Evolutionary conservation across 306 rosid genomes (phyloP), one percentile per base, ranked within the genome.

Genomic region (Erythrophleum fordii): DNA sequence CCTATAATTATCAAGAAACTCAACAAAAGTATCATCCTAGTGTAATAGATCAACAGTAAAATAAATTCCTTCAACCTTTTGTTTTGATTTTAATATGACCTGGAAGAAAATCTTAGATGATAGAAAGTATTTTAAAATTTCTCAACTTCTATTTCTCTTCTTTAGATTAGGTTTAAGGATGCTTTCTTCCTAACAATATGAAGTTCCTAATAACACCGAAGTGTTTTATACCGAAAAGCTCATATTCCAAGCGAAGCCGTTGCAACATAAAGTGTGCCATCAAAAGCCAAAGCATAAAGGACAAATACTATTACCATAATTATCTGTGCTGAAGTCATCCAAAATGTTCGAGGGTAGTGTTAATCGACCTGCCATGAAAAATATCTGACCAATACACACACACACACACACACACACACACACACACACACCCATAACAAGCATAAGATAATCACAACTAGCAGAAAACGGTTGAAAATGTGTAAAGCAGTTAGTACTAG

Each of bases 241-340:
- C 95, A 53, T 49, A 73, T 41, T 31, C 77, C 77, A 35, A 73
- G 49, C 65, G 53, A 73, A 25, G 92, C 97, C 5, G 98, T 95
- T 77, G 98, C 89, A 71, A 75, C 86, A 70, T 88, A 92, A 34
- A 92, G 93, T 44, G 90, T 85, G 58, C 91, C 85, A 49, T 60
- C 44, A 60, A 87, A 81, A 65, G 80, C 86, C 22, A 88, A 89
- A 10, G 93, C 97, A 79, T 83, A 95, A 59, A 90, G 88, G 58
- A 84, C 51, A 79, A 83, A 90, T 31, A 87, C 85, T 73, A 89
- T 0, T 7, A 84, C 67, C 97, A 92, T 95, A 69, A 90, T 41
- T 69, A 90, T 65, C 53, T 90, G 94, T 60, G 97, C 39, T 58
- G 87, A 80, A 76, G 88, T 34, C 90, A 92, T 95, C 94, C 98